Evolutionary conservation across 116 monocot genomes (phyloP).

Genomic region (Zostera marina): DNA sequence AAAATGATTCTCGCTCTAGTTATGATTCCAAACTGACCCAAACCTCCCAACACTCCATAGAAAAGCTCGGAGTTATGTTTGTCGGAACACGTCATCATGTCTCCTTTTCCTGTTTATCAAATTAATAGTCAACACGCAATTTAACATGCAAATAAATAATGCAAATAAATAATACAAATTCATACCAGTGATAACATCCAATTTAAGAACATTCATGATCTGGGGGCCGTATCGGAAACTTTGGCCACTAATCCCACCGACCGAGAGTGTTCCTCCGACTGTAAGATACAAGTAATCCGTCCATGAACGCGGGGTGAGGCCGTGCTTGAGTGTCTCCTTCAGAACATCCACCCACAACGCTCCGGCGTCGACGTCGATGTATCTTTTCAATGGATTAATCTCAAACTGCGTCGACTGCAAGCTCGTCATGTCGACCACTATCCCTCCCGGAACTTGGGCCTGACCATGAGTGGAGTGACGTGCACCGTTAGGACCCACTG

Average conservation of each 20-base stretch:
- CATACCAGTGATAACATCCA: constrained; percentile 53
- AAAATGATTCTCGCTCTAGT: constrained; percentile 40
- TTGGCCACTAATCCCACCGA: constrained; percentile 79
- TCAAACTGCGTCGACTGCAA: background rate
- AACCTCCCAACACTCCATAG: constrained; percentile 31
- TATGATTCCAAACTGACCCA: constrained; percentile 54
- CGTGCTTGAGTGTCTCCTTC: constrained; percentile 40
- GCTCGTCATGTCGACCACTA: constrained; percentile 40
- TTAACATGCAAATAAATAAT: no score
- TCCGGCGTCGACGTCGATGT: constrained; percentile 51
- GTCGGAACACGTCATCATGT: constrained; percentile 28
- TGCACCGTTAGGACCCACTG: constrained; percentile 9
- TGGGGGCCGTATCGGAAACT: constrained; percentile 69
- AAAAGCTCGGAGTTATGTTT: constrained; percentile 28
- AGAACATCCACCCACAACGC: constrained; percentile 69
- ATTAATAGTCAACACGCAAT: background rate
- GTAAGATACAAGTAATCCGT: constrained; percentile 75
- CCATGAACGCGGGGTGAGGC: constrained; percentile 72
- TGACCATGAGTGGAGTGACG: constrained; percentile 21
- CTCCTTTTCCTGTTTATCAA: constrained; percentile 32
- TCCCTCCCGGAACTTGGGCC: constrained; percentile 28
- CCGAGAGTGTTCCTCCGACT: constrained; percentile 70
- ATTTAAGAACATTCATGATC: constrained; percentile 58
- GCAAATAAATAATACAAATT: no score
- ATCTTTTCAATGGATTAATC: constrained; percentile 3